A percentile compares a stretch with the other conserved stretches of the same genome.
phyloP scores from a whole-genome alignment of 495 filamentous ascomycete species.

The Pyronema omphalodes region DNA sequence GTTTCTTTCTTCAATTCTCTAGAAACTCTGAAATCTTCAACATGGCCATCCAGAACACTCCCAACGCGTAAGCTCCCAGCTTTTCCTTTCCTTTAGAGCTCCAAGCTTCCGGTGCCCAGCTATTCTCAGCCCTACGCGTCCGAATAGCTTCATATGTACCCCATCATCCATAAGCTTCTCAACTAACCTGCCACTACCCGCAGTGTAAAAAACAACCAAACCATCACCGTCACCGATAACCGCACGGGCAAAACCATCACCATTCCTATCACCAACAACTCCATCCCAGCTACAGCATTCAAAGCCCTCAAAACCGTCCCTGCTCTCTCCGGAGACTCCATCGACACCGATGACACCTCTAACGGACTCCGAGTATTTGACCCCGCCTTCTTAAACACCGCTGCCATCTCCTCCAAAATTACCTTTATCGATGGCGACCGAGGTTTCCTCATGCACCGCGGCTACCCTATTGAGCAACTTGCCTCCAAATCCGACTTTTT shows the following conservation, averaged over 20 bases:
- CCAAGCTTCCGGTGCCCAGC: too few species aligned
- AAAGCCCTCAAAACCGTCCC: conserved; percentile 28
- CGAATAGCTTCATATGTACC: too few species aligned
- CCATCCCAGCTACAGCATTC: conserved; percentile 32
- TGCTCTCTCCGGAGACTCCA: conserved; percentile 6
- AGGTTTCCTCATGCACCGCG: conserved; percentile 29
- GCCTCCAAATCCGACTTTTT: conserved; percentile 27
- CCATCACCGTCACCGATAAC: conserved; percentile 31
- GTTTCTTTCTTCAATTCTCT: too few species aligned
- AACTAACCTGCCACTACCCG: not conserved
- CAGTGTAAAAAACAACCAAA: conserved; percentile 4
- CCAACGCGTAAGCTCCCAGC: too few species aligned
- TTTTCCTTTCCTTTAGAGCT: too few species aligned
- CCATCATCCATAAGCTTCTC: not conserved
- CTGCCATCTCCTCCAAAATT: conserved; percentile 32
- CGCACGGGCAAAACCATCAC: conserved; percentile 33
- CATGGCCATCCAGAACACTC: too few species aligned
- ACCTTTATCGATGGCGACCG: conserved; percentile 33
- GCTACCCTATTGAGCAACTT: conserved; percentile 29
- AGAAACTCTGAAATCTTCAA: too few species aligned
- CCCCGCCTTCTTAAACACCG: conserved; percentile 38
- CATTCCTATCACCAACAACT: conserved; percentile 34
- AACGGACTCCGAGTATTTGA: conserved; percentile 35
- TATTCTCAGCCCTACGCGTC: too few species aligned
- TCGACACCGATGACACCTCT: conserved; percentile 17